Evolutionary conservation across 805 yeast genomes (phyloP).

Genomic region (Scheffersomyces lignosus): DNA sequence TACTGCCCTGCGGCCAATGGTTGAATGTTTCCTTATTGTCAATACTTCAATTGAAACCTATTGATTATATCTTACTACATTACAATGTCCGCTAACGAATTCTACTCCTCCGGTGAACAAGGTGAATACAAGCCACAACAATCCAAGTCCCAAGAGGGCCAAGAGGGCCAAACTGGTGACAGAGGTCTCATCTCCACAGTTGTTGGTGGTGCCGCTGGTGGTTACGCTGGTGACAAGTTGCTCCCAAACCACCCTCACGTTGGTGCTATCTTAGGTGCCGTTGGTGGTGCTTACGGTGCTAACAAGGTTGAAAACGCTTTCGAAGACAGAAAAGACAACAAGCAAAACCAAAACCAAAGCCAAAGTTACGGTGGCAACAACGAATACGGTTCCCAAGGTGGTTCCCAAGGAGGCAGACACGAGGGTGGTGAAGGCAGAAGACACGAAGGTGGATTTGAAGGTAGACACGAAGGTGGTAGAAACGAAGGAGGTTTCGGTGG

Average conservation of each 20-base stretch:
- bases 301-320: conserved; percentile 24
- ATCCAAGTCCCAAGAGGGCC: conserved; percentile 10
- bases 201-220: conserved; percentile 33
- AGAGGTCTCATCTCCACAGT: conserved; percentile 26
- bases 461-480: conserved; percentile 4
- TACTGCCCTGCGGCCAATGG: too few relatives aligned
- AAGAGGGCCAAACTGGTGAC: conserved; percentile 22
- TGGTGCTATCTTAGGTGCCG: conserved; percentile 30
- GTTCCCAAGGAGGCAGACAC: conserved; percentile 1
- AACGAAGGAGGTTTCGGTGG: conserved; percentile 10
- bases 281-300: conserved; percentile 30
- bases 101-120: conserved; percentile 25
- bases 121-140: conserved; percentile 14
- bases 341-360: conserved; percentile 7
- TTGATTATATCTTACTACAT: neutral
- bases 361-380: conserved; percentile 2
- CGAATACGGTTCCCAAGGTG: conserved; percentile 2
- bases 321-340: conserved; percentile 14
- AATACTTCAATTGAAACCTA: too few relatives aligned
- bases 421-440: conserved; percentile 1
- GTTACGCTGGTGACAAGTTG: conserved; percentile 25
- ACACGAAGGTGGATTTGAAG: conserved; percentile 4
- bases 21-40: too few relatives aligned
- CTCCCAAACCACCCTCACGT: conserved; percentile 24
- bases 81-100: conserved; percentile 28